Base-by-base conservation (phyloP, 2,329 filamentous ascomycete species). In the Cadophora gregata region DNA sequence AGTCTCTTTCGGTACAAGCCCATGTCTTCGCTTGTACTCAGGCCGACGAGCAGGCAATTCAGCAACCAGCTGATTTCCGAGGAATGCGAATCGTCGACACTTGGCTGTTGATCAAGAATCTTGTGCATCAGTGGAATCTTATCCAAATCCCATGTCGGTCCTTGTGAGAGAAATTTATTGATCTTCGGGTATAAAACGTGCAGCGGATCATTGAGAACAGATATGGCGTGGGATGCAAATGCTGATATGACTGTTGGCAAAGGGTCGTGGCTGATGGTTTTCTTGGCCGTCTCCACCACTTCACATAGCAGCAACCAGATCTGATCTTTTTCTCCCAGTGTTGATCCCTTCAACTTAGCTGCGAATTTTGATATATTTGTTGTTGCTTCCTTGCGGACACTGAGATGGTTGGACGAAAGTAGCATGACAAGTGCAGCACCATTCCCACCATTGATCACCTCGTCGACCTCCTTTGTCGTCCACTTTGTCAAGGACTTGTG, bases 141-240 rank as follows among this genome's bases (percentile, higher is more conserved):
- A 67, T 92, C 87, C 21, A 89, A 76, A 14, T 89, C 84, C 95
- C 95, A 98, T 27, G 84, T 79, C 0, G 95, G 94, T 0, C 88
- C 86, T 61, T 88, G 88, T 25, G 92, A 92, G 42, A 98, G 85
- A 77, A 94, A 97, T 6, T 85, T 83, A 80, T 97, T 97, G 79
- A 96, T 81, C 77, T 97, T 97, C 66, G 88, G 87, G 77, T 97
- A 98, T 45, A 97, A 85, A 67, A 87, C 87, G 75, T 97, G 93
- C 19, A 93, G 84, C 0, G 95, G 95, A 68, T 93, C 89, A 25
- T 84, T 85, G 55, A 97, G 80, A 19, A 97, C 87, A 1, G 85
- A 81, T 8, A 97, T 82, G 1, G 89, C 88, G 70, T 88, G 87
- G 56, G 86, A 84, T 8, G 93, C 90, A 73, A 97, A 96, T 12